These are phyloP conservation scores for Xylariaceae sp. DNA, from an alignment of 2,329 filamentous ascomycete genomes.

Conservation along the genomic window DNA sequence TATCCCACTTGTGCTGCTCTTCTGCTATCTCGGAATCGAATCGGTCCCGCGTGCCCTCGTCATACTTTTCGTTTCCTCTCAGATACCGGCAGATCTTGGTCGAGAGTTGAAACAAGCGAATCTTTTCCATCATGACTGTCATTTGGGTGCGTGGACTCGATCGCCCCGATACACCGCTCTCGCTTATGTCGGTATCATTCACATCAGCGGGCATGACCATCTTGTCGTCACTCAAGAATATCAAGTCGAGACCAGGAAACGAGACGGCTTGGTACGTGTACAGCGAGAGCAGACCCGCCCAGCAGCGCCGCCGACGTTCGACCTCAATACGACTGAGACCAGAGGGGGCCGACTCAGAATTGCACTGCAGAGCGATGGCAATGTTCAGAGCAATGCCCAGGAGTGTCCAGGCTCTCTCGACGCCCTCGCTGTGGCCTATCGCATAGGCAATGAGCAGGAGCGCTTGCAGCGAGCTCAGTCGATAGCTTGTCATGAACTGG, in stretches of 20 bases:
- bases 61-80: constrained; percentile 10
- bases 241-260: constrained; percentile 9
- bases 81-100: constrained; percentile 10
- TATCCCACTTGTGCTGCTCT: constrained; percentile 8
- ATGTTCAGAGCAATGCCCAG: constrained; percentile 11
- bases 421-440: constrained; percentile 11
- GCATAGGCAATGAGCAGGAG: constrained; percentile 10
- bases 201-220: constrained; percentile 10
- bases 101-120: constrained; percentile 10
- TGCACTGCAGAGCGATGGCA: constrained; percentile 12
- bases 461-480: constrained; percentile 8
- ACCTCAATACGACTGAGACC: constrained; percentile 4
- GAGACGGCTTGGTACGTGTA: constrained; percentile 14
- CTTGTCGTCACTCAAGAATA: constrained; percentile 8
- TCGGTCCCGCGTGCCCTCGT: constrained; percentile 9
- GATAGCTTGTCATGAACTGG: constrained; percentile 11
- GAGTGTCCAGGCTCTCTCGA: constrained; percentile 11
- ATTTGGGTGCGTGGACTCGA: constrained; percentile 10
- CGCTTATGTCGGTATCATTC: constrained; percentile 8
- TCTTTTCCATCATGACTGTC: constrained; percentile 12
- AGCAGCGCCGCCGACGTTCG: constrained; percentile 10
- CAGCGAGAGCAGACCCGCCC: constrained; percentile 10
- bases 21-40: constrained; percentile 10
- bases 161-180: constrained; percentile 4
- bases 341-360: constrained; percentile 4